Conservation (phyloP, 306 rosid genomes). For the Calophaca sinica region DNA sequence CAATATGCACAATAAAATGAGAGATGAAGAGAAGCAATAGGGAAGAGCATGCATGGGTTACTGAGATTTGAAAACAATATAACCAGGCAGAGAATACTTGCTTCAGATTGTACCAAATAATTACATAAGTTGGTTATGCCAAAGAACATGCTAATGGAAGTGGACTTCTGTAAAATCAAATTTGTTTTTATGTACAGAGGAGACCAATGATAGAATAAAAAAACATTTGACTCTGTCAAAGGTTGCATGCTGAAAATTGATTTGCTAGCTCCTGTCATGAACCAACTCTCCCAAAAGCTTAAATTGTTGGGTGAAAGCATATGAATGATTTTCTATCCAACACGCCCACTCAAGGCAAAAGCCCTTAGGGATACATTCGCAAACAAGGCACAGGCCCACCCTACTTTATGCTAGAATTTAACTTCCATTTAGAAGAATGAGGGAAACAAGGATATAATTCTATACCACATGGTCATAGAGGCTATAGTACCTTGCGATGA, state of each 20-base stretch:
- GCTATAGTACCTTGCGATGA: not conserved
- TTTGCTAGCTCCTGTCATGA: conserved; percentile 13
- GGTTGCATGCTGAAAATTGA: conserved; percentile 11
- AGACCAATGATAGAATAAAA: conserved; percentile 3
- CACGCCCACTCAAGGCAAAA: not conserved
- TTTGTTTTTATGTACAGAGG: not conserved
- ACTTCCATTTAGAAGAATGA: not conserved
- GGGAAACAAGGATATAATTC: not conserved
- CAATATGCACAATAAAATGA: conserved; percentile 31
- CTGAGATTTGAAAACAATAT: conserved; percentile 21
- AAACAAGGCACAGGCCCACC: not conserved
- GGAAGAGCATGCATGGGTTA: conserved; percentile 20
- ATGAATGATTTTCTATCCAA: not conserved
- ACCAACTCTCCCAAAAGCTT: not conserved
- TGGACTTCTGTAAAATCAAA: conserved; percentile 8
- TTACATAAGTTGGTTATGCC: conserved; percentile 17
- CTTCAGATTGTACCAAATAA: conserved; percentile 8
- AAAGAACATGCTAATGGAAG: conserved; percentile 2
- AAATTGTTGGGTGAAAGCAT: not conserved
- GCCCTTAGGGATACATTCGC: not conserved
- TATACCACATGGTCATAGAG: not conserved
- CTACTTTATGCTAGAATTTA: not conserved
- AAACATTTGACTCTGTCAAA: not conserved
- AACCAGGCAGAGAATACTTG: not conserved
- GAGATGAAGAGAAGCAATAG: conserved; percentile 16